Conservation (phyloP, 768 basidiomycete species). For the Suillus hirtellus region DNA sequence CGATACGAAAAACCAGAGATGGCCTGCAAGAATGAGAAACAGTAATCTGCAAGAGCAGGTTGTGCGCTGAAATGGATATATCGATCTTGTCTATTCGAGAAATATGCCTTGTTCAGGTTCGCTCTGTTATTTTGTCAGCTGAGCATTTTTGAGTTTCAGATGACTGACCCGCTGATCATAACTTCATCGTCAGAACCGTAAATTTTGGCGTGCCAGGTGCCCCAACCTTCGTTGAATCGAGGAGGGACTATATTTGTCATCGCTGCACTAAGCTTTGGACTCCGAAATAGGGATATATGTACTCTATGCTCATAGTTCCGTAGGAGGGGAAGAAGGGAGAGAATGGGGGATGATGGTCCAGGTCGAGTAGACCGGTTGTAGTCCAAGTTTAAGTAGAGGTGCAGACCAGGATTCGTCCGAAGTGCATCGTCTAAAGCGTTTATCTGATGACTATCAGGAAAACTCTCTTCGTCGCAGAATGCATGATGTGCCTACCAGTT, state of each 20-base stretch:
- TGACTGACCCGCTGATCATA: conserved; percentile 84
- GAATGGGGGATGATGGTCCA: conserved; percentile 67
- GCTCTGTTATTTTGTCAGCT: conserved; percentile 54
- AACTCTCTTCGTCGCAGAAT: not conserved
- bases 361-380: conserved; percentile 77
- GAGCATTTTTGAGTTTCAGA: conserved; percentile 22
- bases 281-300: conserved; percentile 80
- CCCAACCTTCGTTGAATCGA: conserved; percentile 97
- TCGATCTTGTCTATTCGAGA: conserved; percentile 92
- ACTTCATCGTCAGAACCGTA: conserved; percentile 93
- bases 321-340: conserved; percentile 70
- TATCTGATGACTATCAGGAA: conserved; percentile 51
- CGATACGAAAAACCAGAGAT: conserved; percentile 74
- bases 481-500: conserved; percentile 59
- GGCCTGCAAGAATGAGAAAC: conserved; percentile 71
- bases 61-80: conserved; percentile 76
- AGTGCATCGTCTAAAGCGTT: conserved; percentile 64
- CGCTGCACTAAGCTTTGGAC: conserved; percentile 78
- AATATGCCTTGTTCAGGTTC: conserved; percentile 91
- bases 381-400: conserved; percentile 76
- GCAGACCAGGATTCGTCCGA: conserved; percentile 55
- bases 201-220: conserved; percentile 96
- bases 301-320: conserved; percentile 71
- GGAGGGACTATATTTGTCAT: conserved; percentile 81
- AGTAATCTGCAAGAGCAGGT: conserved; percentile 73